Percentiles rank a stretch among this genome's conserved stretches.
Evolutionary conservation across 805 yeast genomes (phyloP).

Genomic region (Spencermartinsiella europaea): DNA sequence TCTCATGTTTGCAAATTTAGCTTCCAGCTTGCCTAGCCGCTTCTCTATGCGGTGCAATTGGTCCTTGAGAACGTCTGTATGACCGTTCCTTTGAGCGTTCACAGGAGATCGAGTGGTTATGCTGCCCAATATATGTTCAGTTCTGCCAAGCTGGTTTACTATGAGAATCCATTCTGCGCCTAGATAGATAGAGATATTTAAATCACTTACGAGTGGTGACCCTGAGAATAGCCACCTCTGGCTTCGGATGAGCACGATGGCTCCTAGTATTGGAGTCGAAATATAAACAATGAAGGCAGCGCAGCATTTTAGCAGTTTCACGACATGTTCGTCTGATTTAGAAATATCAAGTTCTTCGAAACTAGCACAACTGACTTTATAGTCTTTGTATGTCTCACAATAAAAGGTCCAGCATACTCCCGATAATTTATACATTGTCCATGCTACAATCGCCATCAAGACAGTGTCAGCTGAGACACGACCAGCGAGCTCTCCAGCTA

Average conservation of each 20-base stretch:
- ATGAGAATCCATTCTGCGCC: constrained; percentile 18
- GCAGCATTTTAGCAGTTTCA: not conserved
- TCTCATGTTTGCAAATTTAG: not conserved
- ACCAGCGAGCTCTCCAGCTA: constrained; percentile 19
- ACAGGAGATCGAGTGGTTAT: too few species aligned
- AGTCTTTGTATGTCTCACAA: constrained; percentile 3
- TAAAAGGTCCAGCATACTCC: constrained; percentile 23
- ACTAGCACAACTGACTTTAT: not conserved
- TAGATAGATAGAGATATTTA: constrained; percentile 22
- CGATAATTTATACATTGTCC: constrained; percentile 21
- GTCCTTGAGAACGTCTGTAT: not conserved
- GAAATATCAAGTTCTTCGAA: not conserved
- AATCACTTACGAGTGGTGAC: constrained; percentile 16
- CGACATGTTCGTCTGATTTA: not conserved
- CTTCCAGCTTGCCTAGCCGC: not conserved
- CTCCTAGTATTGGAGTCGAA: constrained; percentile 21
- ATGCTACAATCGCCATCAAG: constrained; percentile 19
- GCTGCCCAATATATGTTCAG: not conserved
- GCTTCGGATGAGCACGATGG: constrained; percentile 14
- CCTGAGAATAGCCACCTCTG: constrained; percentile 18
- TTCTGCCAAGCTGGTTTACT: constrained; percentile 12
- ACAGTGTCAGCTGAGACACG: constrained; percentile 19
- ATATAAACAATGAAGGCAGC: constrained; percentile 15
- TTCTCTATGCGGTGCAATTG: not conserved
- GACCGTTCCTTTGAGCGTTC: not conserved